Evolutionary conservation across 768 basidiomycete genomes (phyloP), one percentile per base, ranked within the genome.

Genomic region (Kwoniella bestiolae): DNA sequence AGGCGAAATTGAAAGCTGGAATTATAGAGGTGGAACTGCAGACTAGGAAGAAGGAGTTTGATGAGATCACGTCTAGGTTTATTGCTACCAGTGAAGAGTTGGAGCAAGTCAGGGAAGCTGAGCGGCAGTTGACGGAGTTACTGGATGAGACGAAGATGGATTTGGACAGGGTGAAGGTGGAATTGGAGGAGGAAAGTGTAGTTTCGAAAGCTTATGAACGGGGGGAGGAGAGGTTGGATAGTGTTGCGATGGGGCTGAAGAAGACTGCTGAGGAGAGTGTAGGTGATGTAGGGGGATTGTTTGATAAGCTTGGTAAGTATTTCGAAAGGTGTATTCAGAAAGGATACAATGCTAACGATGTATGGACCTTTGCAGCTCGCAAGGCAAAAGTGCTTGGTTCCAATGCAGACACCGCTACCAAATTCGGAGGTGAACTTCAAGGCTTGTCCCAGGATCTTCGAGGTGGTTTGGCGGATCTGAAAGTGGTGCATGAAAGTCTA

Each of bases 21-120:
- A 88, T 92, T 46, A 85, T 91, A n/a, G 90, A 92, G 74, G 87
- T 87, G 29, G 71, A 95, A 78, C 84, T 95, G 81, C 83, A 87
- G 59, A 87, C 85, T 31, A 87, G 92, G 18, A 85, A 89, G 59
- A 92, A 94, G 62, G 94, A 97, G 81, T 95, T 93, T 72, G 93
- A 96, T 76, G 89, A 94, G 80, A 90, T 91, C 71, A 90, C 94
- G 61, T 87, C 85, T 1, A 69, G 92, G 50, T 82, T 97, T 50
- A 87, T 87, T 77, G 87, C 86, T 72, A 85, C 87, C 31, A 90
- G 94, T 56, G 86, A 87, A 6, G 92, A 96, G 77, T 82, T 98
- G 59, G 86, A 85, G 62, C 82, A 84, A 55, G 72, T 72, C 16
- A 53, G 67, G 45, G 73, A 78, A 55, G 76, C 78, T 16, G 76